Evolutionary conservation across 2,329 filamentous ascomycete species (phyloP).

Genomic region (Hysterium pulicare): DNA sequence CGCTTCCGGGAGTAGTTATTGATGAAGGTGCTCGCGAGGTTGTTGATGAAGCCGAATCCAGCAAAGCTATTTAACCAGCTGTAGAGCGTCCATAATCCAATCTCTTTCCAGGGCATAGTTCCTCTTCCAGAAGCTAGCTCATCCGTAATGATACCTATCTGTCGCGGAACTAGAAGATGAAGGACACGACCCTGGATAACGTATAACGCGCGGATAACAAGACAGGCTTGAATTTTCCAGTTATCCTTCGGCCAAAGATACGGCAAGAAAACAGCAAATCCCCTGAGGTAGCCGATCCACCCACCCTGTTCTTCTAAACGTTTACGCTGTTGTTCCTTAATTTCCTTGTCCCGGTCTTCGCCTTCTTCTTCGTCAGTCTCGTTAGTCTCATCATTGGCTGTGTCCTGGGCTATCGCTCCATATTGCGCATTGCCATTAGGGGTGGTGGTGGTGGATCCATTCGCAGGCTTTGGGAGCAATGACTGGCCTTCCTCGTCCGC

Average conservation of each 20-base stretch:
- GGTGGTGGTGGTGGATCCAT: conserved; percentile 27
- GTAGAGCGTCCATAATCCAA: conserved; percentile 49
- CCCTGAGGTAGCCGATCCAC: conserved; percentile 73
- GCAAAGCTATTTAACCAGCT: conserved; percentile 51
- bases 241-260: conserved; percentile 74
- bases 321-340: conserved; percentile 54
- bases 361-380: conserved; percentile 56
- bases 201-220: conserved; percentile 64
- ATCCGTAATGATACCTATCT: conserved; percentile 76
- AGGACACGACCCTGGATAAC: conserved; percentile 68
- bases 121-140: conserved; percentile 54
- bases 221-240: conserved; percentile 63
- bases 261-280: conserved; percentile 71
- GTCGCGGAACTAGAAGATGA: conserved; percentile 74
- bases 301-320: conserved; percentile 70
- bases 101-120: conserved; percentile 51
- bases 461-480: conserved; percentile 49
- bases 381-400: conserved; percentile 5
- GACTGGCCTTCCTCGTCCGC: conserved; percentile 58
- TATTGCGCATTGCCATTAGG: conserved; percentile 38
- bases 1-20: conserved; percentile 57
- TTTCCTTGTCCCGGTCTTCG: conserved; percentile 51
- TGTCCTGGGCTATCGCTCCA: conserved; percentile 26
- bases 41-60: conserved; percentile 50
- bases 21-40: conserved; percentile 53